phyloP scores from a whole-genome alignment of 2,329 filamentous ascomycete species.

The Orbilia ellipsospora region DNA sequence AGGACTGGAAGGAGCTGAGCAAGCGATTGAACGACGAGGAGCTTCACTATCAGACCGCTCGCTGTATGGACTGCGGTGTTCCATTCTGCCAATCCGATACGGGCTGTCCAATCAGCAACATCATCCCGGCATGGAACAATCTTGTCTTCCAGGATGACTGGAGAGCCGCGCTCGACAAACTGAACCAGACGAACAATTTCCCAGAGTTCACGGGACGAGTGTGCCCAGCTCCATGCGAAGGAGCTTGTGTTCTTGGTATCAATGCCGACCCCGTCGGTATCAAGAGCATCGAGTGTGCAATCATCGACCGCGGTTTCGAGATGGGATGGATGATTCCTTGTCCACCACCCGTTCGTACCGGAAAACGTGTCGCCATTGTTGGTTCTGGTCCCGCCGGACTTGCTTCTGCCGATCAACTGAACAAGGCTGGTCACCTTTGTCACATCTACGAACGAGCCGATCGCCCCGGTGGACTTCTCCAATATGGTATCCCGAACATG shows the following conservation, averaged over 20 bases:
- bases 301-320: conserved; percentile 96
- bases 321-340: conserved; percentile 96
- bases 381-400: conserved; percentile 93
- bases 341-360: conserved; percentile 81
- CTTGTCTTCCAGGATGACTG: conserved; percentile 74
- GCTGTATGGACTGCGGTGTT: conserved; percentile 99
- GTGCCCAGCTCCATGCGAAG: conserved; percentile 95
- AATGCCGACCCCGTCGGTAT: conserved; percentile 97
- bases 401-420: conserved; percentile 90
- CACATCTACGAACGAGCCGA: conserved; percentile 95
- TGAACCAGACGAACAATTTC: conserved; percentile 98
- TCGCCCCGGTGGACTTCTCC: conserved; percentile 87
- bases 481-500: conserved; percentile 97
- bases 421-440: conserved; percentile 87
- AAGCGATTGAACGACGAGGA: conserved; percentile 90
- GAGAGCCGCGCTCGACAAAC: conserved; percentile 88
- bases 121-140: conserved; percentile 76
- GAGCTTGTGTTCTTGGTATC: conserved; percentile 94
- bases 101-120: conserved; percentile 95
- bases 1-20: conserved; percentile 93
- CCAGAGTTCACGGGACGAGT: conserved; percentile 97
- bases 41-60: conserved; percentile 94
- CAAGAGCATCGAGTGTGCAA: conserved; percentile 97
- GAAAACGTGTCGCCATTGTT: conserved; percentile 88
- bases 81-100: conserved; percentile 98